Evolutionary conservation across 441 rosid genomes (phyloP).

Genomic region (Isatis lusitanica): DNA sequence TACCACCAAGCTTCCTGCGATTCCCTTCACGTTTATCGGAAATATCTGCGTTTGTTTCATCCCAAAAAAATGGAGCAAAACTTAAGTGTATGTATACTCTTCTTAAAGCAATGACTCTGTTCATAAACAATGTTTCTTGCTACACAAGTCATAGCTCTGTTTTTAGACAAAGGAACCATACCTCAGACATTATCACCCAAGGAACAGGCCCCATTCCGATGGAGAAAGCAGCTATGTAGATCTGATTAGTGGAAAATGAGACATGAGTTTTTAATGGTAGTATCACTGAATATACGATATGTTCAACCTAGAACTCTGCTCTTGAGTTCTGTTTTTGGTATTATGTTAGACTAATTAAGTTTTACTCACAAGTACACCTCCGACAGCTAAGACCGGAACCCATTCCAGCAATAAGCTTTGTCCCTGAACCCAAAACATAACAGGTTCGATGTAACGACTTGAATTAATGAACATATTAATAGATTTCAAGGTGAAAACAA

Average conservation of each 20-base stretch:
- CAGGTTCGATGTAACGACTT: not conserved
- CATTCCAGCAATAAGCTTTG: conserved; percentile 54
- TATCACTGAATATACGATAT: not conserved
- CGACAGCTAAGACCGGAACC: conserved; percentile 66
- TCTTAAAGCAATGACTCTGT: not conserved
- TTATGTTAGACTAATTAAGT: not conserved
- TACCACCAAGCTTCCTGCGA: conserved; percentile 88
- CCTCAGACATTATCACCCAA: conserved; percentile 98
- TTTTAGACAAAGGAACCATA: conserved; percentile 25
- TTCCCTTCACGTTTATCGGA: conserved; percentile 80
- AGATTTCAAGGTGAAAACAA: not conserved
- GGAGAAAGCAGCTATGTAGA: conserved; percentile 66
- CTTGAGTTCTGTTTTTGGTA: not conserved
- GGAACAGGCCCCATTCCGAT: conserved; percentile 96
- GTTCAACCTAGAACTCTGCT: not conserved
- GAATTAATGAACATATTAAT: not conserved
- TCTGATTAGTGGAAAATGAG: conserved; percentile 37
- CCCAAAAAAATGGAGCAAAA: not conserved
- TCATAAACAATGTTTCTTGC: not conserved
- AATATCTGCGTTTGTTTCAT: conserved; percentile 59
- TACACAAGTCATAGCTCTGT: not conserved
- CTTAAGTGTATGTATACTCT: not conserved
- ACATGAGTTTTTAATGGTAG: not conserved
- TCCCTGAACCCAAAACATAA: conserved; percentile 42
- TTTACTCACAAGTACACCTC: conserved; percentile 68